Percentiles rank a stretch among this genome's conserved stretches.
Conservation (phyloP, 2,329 filamentous ascomycete species). For the Penicillium frequentans region DNA sequence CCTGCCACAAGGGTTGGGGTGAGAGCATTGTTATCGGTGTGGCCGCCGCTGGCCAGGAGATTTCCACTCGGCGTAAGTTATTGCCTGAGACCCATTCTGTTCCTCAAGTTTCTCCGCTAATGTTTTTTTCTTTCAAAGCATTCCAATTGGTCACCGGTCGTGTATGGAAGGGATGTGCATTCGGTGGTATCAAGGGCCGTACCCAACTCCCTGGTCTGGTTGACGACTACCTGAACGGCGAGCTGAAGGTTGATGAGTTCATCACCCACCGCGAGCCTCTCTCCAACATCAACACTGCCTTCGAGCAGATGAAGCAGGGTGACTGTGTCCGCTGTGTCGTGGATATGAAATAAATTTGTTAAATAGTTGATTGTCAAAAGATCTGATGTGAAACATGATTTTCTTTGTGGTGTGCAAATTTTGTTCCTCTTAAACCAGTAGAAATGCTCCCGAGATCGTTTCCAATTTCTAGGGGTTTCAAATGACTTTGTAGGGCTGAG, state of each 20-base stretch:
- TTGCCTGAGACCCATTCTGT: conserved; percentile 1
- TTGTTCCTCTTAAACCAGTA: not conserved
- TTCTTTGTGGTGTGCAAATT: conserved; percentile 7
- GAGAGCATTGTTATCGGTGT: conserved; percentile 98
- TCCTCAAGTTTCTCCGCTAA: conserved; percentile 10
- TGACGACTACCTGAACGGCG: conserved; percentile 81
- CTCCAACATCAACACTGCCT: conserved; percentile 81
- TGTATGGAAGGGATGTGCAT: conserved; percentile 96
- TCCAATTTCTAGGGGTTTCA: not conserved
- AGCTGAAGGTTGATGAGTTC: conserved; percentile 98
- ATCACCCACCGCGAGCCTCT: conserved; percentile 93
- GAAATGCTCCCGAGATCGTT: not conserved
- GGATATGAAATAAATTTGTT: conserved; percentile 50
- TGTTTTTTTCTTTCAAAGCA: conserved; percentile 54
- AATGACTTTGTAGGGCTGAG: conserved; percentile 10
- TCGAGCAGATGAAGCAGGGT: conserved; percentile 90
- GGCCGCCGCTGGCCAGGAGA: conserved; percentile 93
- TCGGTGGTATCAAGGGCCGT: conserved; percentile 97
- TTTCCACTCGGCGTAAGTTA: conserved; percentile 82
- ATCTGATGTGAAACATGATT: conserved; percentile 24
- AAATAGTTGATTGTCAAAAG: conserved; percentile 14
- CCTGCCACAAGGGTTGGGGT: conserved; percentile 99
- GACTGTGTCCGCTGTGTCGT: conserved; percentile 97
- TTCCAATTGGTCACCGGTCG: conserved; percentile 98
- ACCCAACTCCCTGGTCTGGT: conserved; percentile 86